Percentiles rank a stretch among this genome's conserved stretches.
Evolutionary conservation across 2,329 filamentous ascomycete genomes (phyloP).

Genomic region (Diaporthe aspalathi): DNA sequence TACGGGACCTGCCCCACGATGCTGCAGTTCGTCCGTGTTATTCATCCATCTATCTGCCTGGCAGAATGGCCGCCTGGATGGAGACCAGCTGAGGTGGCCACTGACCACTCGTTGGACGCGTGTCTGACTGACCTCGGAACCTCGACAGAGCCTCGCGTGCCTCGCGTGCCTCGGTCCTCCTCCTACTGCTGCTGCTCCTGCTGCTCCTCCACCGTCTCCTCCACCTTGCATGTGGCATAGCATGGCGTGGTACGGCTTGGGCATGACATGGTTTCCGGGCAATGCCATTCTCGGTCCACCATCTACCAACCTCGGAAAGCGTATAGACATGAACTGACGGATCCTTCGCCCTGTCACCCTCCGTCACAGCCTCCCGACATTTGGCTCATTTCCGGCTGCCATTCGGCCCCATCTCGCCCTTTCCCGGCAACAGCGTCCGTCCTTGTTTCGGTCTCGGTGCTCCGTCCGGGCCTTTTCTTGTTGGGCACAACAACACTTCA

Average conservation of each 20-base stretch:
- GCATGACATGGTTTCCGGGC: neutral
- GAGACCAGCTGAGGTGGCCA: neutral
- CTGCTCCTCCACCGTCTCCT: neutral
- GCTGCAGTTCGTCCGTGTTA: neutral
- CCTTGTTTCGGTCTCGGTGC: slow-evolving; percentile 31
- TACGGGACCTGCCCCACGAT: slow-evolving; percentile 5
- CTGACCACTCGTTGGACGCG: neutral
- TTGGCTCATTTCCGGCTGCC: slow-evolving; percentile 22
- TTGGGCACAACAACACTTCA: slow-evolving; percentile 3
- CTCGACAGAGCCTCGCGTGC: neutral
- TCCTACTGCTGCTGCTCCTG: neutral
- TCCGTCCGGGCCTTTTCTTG: slow-evolving; percentile 4
- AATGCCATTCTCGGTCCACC: slow-evolving; percentile 17
- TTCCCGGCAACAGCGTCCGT: slow-evolving; percentile 29
- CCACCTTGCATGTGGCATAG: neutral
- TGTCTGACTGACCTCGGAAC: slow-evolving; percentile 12
- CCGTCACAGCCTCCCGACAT: slow-evolving; percentile 11
- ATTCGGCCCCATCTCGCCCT: neutral
- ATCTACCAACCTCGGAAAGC: neutral
- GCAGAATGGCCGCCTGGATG: no score
- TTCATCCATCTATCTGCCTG: no score
- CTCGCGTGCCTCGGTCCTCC: slow-evolving; percentile 4
- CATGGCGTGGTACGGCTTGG: slow-evolving; percentile 19
- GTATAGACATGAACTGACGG: slow-evolving; percentile 15
- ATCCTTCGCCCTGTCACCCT: neutral